Evolutionary conservation across 306 rosid species (phyloP).

Genomic region (Rosa lucieae): DNA sequence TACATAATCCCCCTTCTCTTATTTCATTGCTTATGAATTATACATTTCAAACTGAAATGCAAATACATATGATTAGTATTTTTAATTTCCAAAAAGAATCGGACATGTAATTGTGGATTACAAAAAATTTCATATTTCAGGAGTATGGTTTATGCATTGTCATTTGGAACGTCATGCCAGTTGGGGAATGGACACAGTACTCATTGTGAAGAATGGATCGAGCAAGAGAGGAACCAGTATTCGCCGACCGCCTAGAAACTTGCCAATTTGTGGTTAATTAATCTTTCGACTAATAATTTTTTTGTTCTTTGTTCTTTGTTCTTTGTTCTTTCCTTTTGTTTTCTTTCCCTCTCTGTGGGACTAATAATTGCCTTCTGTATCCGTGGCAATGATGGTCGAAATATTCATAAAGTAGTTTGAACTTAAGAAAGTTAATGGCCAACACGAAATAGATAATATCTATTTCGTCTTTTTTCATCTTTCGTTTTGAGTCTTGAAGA

Average conservation of each 20-base stretch:
- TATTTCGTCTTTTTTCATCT: no score
- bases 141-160: neutral
- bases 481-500: no score
- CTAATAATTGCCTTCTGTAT: neutral
- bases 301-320: neutral
- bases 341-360: neutral
- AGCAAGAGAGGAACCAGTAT: conserved; percentile 3
- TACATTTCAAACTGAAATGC: no score
- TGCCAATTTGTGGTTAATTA: conserved; percentile 5
- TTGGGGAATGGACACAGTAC: conserved; percentile 27
- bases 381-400: no score
- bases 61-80: no score
- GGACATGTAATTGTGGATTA: neutral
- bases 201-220: conserved; percentile 26
- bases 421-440: no score
- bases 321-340: neutral
- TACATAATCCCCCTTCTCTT: neutral
- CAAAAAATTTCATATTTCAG: neutral
- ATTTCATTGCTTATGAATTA: no score
- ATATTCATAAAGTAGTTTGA: no score
- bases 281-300: neutral
- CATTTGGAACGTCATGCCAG: conserved; percentile 24
- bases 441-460: no score
- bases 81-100: neutral
- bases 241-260: neutral